phyloP scores from a whole-genome alignment of 140 eudicot genomes.

The Senecio squalidus region DNA sequence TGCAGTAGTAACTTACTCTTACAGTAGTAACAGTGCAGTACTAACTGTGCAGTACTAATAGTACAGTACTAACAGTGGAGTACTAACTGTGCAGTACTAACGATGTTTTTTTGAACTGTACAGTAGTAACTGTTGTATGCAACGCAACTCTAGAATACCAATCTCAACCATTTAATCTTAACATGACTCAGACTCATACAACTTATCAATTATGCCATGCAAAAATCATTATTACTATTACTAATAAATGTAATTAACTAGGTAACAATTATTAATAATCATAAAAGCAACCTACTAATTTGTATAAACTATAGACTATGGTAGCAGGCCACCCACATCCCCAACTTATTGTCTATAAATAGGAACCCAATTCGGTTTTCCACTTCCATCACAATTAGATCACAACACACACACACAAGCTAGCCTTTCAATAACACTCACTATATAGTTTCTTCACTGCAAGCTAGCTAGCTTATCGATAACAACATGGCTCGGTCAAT shows the following conservation, averaged over 20 bases:
- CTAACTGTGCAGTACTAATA: no score
- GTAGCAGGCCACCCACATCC: slow-evolving; percentile 8
- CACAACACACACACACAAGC: slow-evolving; percentile 12
- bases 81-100: no score
- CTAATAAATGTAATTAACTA: no score
- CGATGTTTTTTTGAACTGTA: no score
- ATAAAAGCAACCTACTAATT: slow-evolving; percentile 15
- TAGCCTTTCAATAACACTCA: slow-evolving; percentile 7
- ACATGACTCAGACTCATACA: no score
- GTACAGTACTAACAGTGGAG: no score
- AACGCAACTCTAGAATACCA: no score
- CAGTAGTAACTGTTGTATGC: no score
- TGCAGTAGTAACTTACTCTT: no score
- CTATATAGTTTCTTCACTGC: background rate
- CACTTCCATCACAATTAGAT: slow-evolving; percentile 24
- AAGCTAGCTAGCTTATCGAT: slow-evolving; percentile 13
- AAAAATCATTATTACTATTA: background rate
- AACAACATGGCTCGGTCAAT: slow-evolving; percentile 40
- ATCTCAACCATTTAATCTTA: no score
- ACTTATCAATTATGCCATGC: background rate
- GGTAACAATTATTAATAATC: background rate
- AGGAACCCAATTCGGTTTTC: slow-evolving; percentile 9
- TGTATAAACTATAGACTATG: no score
- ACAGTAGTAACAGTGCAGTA: no score
- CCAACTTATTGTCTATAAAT: slow-evolving; percentile 18